Percentiles rank a stretch among this genome's conserved stretches.
Conservation (phyloP, 176 grass and related monocot species). For the Aegilops umbellulata region DNA sequence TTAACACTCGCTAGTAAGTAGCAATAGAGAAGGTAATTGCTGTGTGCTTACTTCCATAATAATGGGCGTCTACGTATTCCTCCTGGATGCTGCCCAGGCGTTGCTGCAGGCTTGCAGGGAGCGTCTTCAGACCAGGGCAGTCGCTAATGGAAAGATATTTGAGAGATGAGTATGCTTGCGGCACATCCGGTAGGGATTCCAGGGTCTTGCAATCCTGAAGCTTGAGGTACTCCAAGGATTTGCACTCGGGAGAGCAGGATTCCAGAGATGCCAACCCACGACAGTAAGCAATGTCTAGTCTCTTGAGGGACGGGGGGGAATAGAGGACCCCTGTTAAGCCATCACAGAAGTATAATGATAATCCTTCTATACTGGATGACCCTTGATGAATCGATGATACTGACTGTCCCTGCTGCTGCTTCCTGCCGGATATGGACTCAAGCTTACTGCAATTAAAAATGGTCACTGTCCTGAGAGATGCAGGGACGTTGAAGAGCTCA, state of each 20-base stretch:
- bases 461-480: neutral
- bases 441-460: neutral
- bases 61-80: neutral
- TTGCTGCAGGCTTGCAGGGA: neutral
- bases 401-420: too few relatives aligned
- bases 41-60: neutral
- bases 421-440: neutral
- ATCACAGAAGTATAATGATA: neutral
- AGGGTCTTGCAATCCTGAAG: accelerated
- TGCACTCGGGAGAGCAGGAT: neutral
- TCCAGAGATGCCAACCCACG: neutral
- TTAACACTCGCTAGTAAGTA: neutral
- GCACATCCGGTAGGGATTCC: neutral
- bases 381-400: too few relatives aligned
- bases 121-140: neutral
- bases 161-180: neutral
- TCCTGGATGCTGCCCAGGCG: neutral
- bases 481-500: neutral
- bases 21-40: neutral
- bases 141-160: accelerated
- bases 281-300: accelerated
- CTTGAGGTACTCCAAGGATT: neutral
- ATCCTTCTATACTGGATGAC: neutral
- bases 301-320: neutral
- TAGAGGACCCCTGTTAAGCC: neutral